phyloP scores from a whole-genome alignment of 371 early-diverging fungal species.

The Mucor ambiguus region DNA sequence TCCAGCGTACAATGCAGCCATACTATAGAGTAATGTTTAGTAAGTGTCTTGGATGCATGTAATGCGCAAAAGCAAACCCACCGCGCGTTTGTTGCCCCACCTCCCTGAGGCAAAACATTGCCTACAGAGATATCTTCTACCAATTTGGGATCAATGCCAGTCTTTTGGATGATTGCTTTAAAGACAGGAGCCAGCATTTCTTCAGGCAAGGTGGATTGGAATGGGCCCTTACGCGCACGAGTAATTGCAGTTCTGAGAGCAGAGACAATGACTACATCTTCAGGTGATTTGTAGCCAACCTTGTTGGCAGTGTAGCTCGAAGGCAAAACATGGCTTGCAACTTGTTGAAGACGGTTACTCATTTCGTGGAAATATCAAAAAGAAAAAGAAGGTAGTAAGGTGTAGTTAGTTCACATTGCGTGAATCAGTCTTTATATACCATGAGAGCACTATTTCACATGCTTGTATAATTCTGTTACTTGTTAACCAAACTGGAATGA shows the following conservation, averaged over 20 bases:
- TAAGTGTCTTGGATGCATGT: neutral
- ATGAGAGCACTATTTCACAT: constrained; percentile 1
- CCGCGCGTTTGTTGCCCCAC: constrained; percentile 82
- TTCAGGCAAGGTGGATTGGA: constrained; percentile 87
- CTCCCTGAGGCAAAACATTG: constrained; percentile 90
- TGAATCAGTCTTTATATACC: neutral
- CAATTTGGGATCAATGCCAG: constrained; percentile 83
- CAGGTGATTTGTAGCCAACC: constrained; percentile 78
- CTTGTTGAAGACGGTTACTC: constrained; percentile 24
- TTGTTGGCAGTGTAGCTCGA: constrained; percentile 17
- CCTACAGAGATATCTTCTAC: constrained; percentile 97
- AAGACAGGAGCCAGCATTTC: constrained; percentile 86
- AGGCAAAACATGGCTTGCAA: constrained; percentile 17
- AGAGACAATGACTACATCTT: constrained; percentile 85
- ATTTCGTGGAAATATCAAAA: neutral
- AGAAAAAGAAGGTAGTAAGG: neutral
- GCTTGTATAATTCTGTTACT: neutral
- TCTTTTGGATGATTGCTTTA: constrained; percentile 77
- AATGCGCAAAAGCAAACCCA: neutral
- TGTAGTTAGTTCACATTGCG: neutral
- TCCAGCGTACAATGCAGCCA: constrained; percentile 95
- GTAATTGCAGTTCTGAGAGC: constrained; percentile 92
- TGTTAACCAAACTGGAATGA: constrained; percentile 12
- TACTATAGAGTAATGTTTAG: constrained; percentile 25
- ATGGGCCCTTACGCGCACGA: constrained; percentile 90